Conservation (phyloP, 768 basidiomycete genomes). For the Leccinum pellstonianum region DNA sequence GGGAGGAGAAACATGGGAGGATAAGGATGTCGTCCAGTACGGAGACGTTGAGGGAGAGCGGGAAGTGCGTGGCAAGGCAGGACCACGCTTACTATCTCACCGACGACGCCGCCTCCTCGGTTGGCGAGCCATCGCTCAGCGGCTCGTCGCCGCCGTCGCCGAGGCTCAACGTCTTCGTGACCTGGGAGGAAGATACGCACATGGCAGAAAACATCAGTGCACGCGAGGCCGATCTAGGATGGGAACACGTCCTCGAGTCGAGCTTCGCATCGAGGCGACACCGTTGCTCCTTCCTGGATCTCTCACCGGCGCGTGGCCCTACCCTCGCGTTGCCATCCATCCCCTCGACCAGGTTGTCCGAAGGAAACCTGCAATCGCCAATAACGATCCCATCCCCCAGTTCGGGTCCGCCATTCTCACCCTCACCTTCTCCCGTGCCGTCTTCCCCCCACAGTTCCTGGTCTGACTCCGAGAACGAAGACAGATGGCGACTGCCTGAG, state of each 20-base stretch:
- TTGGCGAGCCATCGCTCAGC: conserved; percentile 14
- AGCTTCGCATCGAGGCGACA: conserved; percentile 6
- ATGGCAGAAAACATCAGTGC: conserved; percentile 8
- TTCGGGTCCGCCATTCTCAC: conserved; percentile 15
- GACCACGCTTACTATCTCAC: conserved; percentile 17
- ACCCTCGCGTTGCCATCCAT: conserved; percentile 28
- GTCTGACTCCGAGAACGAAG: conserved; percentile 20
- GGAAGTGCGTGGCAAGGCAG: background rate
- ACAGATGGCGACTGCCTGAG: background rate
- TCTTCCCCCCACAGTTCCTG: conserved; percentile 8
- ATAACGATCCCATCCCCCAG: conserved; percentile 24
- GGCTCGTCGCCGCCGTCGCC: conserved; percentile 27
- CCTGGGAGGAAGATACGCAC: conserved; percentile 10
- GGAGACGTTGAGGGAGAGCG: conserved; percentile 39
- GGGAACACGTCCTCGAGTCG: conserved; percentile 19
- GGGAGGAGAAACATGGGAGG: conserved; percentile 42
- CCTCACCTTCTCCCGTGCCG: conserved; percentile 17
- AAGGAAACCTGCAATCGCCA: conserved; percentile 23
- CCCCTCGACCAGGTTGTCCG: conserved; percentile 25
- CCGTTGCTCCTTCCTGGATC: conserved; percentile 2
- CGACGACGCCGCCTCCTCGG: conserved; percentile 16
- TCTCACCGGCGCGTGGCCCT: conserved; percentile 2
- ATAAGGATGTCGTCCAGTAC: conserved; percentile 38
- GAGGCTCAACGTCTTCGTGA: conserved; percentile 10
- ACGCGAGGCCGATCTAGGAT: conserved; percentile 1